Conservation (phyloP, 75 land plant genomes). For the Adiantum capillusveneris region DNA sequence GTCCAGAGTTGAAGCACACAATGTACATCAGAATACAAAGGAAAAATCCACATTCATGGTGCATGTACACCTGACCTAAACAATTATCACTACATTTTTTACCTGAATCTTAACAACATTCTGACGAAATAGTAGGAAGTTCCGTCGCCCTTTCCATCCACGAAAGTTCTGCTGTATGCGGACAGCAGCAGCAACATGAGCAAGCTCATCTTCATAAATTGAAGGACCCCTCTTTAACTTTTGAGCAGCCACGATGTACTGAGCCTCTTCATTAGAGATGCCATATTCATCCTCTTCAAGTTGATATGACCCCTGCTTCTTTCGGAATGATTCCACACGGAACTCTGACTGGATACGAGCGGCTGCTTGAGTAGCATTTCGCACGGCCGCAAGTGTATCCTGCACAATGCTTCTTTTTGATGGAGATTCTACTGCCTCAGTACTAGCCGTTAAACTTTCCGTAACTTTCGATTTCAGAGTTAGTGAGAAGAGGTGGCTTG, state of each 20-base stretch:
- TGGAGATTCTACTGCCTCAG: conserved; percentile 37
- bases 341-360: conserved; percentile 72
- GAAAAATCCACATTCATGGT: no score
- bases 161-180: conserved; percentile 78
- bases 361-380: conserved; percentile 81
- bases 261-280: conserved; percentile 26
- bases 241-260: conserved; percentile 26
- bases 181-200: conserved; percentile 54
- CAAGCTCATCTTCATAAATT: conserved; percentile 26
- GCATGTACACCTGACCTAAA: no score
- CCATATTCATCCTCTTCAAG: conserved; percentile 31
- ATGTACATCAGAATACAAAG: no score
- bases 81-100: background rate
- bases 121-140: conserved; percentile 59
- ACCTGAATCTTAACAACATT: conserved; percentile 80
- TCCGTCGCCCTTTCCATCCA: conserved; percentile 75
- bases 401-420: conserved; percentile 20
- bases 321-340: conserved; percentile 52
- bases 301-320: conserved; percentile 19
- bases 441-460: conserved; percentile 19
- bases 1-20: no score
- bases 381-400: conserved; percentile 59
- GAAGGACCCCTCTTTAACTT: conserved; percentile 21
- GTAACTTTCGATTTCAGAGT: conserved; percentile 25
- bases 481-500: conserved; percentile 50